Percentiles rank a stretch among this genome's conserved stretches.
Evolutionary conservation across 257 asterid species (phyloP).

Genomic region (Gynochthodes officinalis): DNA sequence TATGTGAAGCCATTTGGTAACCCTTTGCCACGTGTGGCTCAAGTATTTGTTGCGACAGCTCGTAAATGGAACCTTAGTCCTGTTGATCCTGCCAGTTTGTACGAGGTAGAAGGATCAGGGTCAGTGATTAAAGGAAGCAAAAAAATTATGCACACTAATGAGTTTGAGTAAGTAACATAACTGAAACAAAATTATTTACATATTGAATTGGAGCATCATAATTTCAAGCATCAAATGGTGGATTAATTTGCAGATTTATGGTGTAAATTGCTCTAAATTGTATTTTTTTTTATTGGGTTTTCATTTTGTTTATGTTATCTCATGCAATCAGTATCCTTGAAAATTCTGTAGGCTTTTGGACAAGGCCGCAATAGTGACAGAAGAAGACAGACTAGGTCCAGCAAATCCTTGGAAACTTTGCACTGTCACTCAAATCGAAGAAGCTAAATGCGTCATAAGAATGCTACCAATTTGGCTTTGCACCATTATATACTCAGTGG

Average conservation of each 20-base stretch:
- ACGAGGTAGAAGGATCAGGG: slow-evolving; percentile 50
- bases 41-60: slow-evolving; percentile 54
- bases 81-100: slow-evolving; percentile 25
- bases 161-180: slow-evolving; percentile 46
- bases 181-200: too few species aligned
- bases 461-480: slow-evolving; percentile 77
- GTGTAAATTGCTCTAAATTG: too few species aligned
- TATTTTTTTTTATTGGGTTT: too few species aligned
- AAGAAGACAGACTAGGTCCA: slow-evolving; percentile 30
- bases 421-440: slow-evolving; percentile 76
- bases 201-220: too few species aligned
- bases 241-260: not conserved
- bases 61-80: slow-evolving; percentile 29
- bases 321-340: not conserved
- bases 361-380: slow-evolving; percentile 53
- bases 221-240: too few species aligned
- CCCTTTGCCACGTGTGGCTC: slow-evolving; percentile 57
- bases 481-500: slow-evolving; percentile 70
- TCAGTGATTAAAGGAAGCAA: slow-evolving; percentile 60
- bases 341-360: slow-evolving; percentile 45
- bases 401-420: slow-evolving; percentile 58
- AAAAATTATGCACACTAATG: slow-evolving; percentile 54
- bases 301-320: too few species aligned
- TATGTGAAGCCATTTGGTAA: slow-evolving; percentile 57
- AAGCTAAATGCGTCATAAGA: slow-evolving; percentile 68